phyloP scores from a whole-genome alignment of 2,329 filamentous ascomycete genomes.

The Rhynchosporium graminicola region DNA sequence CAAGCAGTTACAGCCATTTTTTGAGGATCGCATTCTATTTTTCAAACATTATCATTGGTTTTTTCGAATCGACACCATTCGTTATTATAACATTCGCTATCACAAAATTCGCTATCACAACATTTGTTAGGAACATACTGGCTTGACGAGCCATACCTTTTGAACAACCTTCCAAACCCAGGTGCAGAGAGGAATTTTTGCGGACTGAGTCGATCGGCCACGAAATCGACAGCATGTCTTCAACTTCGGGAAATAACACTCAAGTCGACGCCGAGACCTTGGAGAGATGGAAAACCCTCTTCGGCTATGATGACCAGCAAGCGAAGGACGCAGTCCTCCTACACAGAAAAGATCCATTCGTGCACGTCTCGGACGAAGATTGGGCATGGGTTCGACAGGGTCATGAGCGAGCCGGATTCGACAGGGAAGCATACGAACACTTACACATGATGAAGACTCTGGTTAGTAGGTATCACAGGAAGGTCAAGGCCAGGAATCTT shows the following conservation, averaged over 20 bases:
- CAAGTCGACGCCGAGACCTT: not conserved
- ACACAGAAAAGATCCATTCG: not conserved
- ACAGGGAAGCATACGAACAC: constrained; percentile 9
- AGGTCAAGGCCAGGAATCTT: not conserved
- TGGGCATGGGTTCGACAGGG: not conserved
- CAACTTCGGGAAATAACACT: not conserved
- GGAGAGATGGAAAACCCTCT: not conserved
- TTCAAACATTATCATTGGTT: not conserved
- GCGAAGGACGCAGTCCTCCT: not conserved
- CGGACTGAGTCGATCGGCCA: not conserved
- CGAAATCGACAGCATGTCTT: not conserved
- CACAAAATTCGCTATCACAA: not conserved
- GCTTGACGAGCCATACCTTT: not conserved
- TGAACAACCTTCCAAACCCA: not conserved
- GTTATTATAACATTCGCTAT: not conserved
- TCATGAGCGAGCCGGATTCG: not conserved
- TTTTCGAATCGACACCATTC: not conserved
- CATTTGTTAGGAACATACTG: not conserved
- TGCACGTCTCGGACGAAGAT: not conserved
- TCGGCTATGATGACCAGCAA: not conserved
- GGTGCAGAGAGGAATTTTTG: not conserved
- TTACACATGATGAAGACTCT: not conserved
- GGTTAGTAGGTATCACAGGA: not conserved
- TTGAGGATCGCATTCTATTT: not conserved
- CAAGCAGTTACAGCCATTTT: not conserved